These are phyloP conservation scores for Amphibolis antarctica DNA, from an alignment of 106 monocot species.

Conservation along the genomic window DNA sequence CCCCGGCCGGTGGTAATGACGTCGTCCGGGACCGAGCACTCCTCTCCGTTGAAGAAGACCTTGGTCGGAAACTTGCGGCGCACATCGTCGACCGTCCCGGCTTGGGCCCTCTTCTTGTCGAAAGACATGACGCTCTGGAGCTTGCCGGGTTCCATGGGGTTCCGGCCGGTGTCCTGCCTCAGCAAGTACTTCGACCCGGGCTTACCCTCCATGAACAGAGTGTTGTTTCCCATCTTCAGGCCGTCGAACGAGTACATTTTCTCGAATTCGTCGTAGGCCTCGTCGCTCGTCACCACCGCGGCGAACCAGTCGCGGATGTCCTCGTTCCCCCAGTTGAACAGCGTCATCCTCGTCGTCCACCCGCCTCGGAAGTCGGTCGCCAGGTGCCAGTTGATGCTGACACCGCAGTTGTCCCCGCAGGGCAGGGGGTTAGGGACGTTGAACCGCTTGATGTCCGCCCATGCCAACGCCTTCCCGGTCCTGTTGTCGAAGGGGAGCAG, in stretches of 20 bases:
- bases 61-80: conserved; percentile 69
- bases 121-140: conserved; percentile 55
- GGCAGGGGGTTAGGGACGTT: conserved; percentile 11
- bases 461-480: conserved; percentile 11
- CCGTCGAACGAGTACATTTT: conserved; percentile 53
- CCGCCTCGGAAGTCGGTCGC: conserved; percentile 14
- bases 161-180: conserved; percentile 16
- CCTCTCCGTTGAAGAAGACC: conserved; percentile 87
- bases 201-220: conserved; percentile 43
- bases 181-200: conserved; percentile 44
- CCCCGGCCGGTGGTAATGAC: conserved; percentile 7
- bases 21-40: conserved; percentile 48
- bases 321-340: conserved; percentile 20
- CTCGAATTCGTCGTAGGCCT: conserved; percentile 13
- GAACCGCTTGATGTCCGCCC: conserved; percentile 18
- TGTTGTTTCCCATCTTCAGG: conserved; percentile 38
- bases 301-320: conserved; percentile 11
- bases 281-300: conserved; percentile 3
- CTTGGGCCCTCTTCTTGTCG: conserved; percentile 45
- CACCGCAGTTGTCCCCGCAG: conserved; percentile 20
- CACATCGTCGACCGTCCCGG: conserved; percentile 24
- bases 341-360: conserved; percentile 24
- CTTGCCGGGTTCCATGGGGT: conserved; percentile 51
- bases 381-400: conserved; percentile 31
- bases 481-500: conserved; percentile 21